phyloP scores from a whole-genome alignment of 1,139 yeast genomes.

The Yamadazyma atmosphaerica region DNA sequence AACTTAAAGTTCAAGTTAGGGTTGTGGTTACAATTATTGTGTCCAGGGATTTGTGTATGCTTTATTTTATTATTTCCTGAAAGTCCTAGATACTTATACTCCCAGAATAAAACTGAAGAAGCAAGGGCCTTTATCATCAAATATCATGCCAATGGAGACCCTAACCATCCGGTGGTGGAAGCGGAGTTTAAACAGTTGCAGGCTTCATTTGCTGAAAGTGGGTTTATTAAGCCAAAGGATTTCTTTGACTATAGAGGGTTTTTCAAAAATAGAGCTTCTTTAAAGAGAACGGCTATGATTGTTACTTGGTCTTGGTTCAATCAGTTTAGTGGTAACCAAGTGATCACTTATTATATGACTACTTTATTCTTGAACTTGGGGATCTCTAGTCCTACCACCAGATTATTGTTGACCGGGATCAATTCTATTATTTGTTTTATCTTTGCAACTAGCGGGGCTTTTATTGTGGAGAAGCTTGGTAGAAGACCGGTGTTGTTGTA shows the following conservation, averaged over 20 bases:
- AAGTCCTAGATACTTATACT: conserved; percentile 53
- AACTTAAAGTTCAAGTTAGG: conserved; percentile 13
- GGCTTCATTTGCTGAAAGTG: conserved; percentile 8
- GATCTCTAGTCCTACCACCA: conserved; percentile 17
- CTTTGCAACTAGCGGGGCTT: conserved; percentile 19
- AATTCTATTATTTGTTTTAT: conserved; percentile 17
- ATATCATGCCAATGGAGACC: conserved; percentile 19
- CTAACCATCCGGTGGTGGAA: conserved; percentile 14
- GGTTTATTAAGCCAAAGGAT: conserved; percentile 5
- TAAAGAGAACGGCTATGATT: conserved; percentile 3
- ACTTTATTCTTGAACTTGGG: conserved; percentile 20
- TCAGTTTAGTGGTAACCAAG: conserved; percentile 18
- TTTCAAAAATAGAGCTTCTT: background rate
- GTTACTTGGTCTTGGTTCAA: conserved; percentile 4
- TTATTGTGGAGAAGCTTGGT: conserved; percentile 15
- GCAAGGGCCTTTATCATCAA: conserved; percentile 29
- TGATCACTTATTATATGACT: conserved; percentile 21
- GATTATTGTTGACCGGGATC: conserved; percentile 19
- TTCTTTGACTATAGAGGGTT: conserved; percentile 4
- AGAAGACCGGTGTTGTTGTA: conserved; percentile 21
- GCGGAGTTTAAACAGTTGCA: conserved; percentile 18
- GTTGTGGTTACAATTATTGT: conserved; percentile 13
- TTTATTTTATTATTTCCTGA: conserved; percentile 47
- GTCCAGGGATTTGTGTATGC: conserved; percentile 10
- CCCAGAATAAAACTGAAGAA: conserved; percentile 30